phyloP scores from a whole-genome alignment of 2,329 filamentous ascomycete species.

The Pochonia chlamydosporia region DNA sequence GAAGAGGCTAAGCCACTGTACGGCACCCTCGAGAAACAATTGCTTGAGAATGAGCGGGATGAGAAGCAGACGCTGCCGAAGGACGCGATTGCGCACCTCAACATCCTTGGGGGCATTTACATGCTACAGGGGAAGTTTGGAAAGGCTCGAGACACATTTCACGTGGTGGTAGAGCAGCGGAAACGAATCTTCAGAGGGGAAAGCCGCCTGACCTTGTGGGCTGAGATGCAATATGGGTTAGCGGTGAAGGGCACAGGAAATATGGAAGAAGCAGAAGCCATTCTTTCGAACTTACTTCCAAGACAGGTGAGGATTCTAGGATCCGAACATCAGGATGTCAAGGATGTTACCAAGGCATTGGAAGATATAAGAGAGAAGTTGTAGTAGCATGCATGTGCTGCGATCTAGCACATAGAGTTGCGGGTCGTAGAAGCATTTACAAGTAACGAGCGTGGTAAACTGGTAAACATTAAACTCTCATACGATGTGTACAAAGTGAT shows the following conservation, averaged over 20 bases:
- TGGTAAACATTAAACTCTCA: no score
- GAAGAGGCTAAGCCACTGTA: not conserved
- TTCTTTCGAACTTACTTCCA: not conserved
- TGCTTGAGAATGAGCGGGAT: not conserved
- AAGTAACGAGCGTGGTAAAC: no score
- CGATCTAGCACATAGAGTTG: no score
- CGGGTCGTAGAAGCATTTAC: no score
- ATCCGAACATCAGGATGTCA: not conserved
- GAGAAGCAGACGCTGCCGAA: not conserved
- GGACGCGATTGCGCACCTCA: not conserved
- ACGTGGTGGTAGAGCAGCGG: not conserved
- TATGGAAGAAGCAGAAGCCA: not conserved
- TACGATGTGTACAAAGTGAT: no score
- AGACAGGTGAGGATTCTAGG: not conserved
- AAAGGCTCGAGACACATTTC: not conserved
- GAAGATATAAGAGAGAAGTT: not conserved
- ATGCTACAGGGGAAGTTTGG: not conserved
- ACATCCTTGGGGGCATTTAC: not conserved
- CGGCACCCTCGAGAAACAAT: not conserved
- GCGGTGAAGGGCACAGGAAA: not conserved
- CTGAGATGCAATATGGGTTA: not conserved
- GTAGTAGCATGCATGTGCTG: no score
- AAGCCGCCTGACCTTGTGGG: not conserved
- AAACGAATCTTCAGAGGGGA: not conserved
- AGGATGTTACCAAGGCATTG: not conserved